Evolutionary conservation across 441 rosid genomes (phyloP).

Genomic region (Cnidoscolus chayamansa): DNA sequence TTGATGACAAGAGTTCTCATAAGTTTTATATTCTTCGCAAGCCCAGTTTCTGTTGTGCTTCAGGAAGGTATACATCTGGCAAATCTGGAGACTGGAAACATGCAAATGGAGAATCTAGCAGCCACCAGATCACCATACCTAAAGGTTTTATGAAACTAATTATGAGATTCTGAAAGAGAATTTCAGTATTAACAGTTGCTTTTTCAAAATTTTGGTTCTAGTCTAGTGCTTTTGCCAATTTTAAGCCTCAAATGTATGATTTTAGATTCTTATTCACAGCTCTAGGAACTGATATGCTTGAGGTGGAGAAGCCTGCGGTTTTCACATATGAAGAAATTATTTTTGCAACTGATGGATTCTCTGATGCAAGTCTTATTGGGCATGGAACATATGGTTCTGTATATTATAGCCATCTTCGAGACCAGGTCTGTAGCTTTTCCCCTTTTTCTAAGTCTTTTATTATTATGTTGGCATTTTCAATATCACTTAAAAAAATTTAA

Average conservation of each 20-base stretch:
- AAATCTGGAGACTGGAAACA: constrained; percentile 67
- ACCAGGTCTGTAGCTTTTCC: constrained; percentile 54
- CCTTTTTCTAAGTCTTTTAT: background rate
- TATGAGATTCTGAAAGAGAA: constrained; percentile 8
- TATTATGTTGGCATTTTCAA: background rate
- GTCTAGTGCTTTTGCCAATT: background rate
- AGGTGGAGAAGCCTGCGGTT: constrained; percentile 79
- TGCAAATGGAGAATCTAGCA: constrained; percentile 56
- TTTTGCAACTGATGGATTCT: constrained; percentile 81
- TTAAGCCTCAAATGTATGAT: constrained; percentile 13
- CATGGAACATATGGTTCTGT: constrained; percentile 93
- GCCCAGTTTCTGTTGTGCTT: constrained; percentile 82
- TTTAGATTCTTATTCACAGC: constrained; percentile 37
- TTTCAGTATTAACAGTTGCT: background rate
- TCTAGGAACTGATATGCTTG: constrained; percentile 67
- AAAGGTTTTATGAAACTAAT: constrained; percentile 44
- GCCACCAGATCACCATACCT: constrained; percentile 60
- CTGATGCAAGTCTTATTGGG: constrained; percentile 83
- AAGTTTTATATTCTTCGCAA: constrained; percentile 86
- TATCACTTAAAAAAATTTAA: background rate
- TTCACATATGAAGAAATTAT: constrained; percentile 74
- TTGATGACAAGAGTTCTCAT: constrained; percentile 48
- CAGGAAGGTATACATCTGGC: constrained; percentile 77
- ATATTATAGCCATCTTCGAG: constrained; percentile 65
- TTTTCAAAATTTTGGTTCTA: background rate